Evolutionary conservation across 768 basidiomycete species (phyloP), one percentile per base, ranked within the genome.

Genomic region (Terana coerulea): DNA sequence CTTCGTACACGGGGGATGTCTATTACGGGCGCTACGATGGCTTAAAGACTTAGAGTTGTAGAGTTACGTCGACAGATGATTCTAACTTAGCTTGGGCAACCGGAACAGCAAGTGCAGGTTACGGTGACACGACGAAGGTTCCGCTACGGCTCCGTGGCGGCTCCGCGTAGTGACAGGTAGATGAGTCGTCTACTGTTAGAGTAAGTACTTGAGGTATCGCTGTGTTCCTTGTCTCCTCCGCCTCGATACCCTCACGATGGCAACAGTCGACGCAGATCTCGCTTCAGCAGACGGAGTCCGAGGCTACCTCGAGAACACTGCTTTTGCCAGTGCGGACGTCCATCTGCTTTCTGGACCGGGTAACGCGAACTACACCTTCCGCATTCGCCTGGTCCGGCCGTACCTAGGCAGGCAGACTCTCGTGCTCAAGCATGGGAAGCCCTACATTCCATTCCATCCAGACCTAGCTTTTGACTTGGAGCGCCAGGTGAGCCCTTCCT

Each of bases 381-480:
- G 85, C 26, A 59, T 86, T n/a, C 61, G 62, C 28, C 70, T 84
- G 36, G 56, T 54, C 14, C 54, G 43, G 29, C 70, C 73, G 8
- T 67, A 76, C 50, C 60, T 72, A 31, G 79, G 76, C 0, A 65
- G 59, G 3, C 51, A 61, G 44, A 83, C 80, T 3, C 61, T 82
- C 11, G 70, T 87, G 26, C 57, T 86, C 36, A 87, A 88, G 64
- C 80, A 86, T 65, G 73, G 74, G 9, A 72, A 75, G 43, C 67
- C 74, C 24, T 61, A 47, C 33, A 33, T 52, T 26, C 69, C 51
- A 31, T 59, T 36, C 29, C 43, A 28, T 21, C 47, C 22, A 21
- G 37, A 26, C 36, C 69, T 61, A 55, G 17, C 68, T n/a, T 53
- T 80, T n/a, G 63, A 68, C 1, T 55, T 79, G 14, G 69, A 73